Percentiles rank a stretch among this genome's conserved stretches.
Conservation (phyloP, 257 asterid genomes). For the Striga asiatica region DNA sequence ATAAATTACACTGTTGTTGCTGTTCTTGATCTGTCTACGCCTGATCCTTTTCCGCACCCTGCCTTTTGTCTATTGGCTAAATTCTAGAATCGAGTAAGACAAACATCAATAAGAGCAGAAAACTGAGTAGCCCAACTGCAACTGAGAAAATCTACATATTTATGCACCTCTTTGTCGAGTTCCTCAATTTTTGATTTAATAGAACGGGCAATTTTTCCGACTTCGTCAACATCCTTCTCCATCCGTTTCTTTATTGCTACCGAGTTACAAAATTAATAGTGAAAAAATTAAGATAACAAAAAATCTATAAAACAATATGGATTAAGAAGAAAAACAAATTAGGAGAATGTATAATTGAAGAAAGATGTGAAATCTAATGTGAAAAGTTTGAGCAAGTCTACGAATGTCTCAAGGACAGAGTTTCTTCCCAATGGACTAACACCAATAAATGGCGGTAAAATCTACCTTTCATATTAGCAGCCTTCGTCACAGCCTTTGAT, state of each 20-base stretch:
- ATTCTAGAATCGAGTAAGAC: conserved; percentile 41
- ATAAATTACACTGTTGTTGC: conserved; percentile 78
- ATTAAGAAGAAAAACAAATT: neutral
- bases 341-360: neutral
- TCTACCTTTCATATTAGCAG: conserved; percentile 86
- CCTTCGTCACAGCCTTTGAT: conserved; percentile 87
- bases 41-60: conserved; percentile 96
- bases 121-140: conserved; percentile 5
- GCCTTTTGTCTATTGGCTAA: conserved; percentile 83
- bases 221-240: conserved; percentile 99
- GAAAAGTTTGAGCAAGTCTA: neutral
- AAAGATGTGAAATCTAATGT: neutral
- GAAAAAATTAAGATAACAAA: conserved; percentile 6
- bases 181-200: conserved; percentile 82
- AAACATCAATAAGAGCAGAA: conserved; percentile 16
- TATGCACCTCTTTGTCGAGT: conserved; percentile 82
- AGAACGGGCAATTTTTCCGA: conserved; percentile 75
- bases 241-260: conserved; percentile 89
- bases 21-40: conserved; percentile 94
- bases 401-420: neutral
- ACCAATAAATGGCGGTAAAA: neutral
- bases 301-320: neutral
- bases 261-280: conserved; percentile 15
- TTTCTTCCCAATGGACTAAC: neutral
- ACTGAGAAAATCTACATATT: conserved; percentile 11